These are phyloP conservation scores for Annulohypoxylon maeteangense DNA, from an alignment of 495 filamentous ascomycete genomes.

Conservation along the genomic window DNA sequence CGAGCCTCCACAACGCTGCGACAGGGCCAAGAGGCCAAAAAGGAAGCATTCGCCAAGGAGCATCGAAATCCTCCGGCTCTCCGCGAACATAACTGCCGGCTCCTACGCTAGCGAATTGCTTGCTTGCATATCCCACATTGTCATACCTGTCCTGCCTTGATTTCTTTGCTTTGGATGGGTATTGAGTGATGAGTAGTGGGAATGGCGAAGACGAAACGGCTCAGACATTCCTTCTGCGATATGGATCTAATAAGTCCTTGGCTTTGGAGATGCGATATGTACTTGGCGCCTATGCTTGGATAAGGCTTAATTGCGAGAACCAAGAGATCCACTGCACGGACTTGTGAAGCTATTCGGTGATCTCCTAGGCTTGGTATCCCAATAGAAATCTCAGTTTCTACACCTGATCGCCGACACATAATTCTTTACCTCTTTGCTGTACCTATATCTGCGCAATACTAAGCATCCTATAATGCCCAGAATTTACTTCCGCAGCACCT, in stretches of 20 bases:
- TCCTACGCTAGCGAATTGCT: neutral
- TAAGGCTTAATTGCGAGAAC: neutral
- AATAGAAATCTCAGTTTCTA: neutral
- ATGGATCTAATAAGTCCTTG: neutral
- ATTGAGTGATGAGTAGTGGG: neutral
- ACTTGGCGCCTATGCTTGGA: neutral
- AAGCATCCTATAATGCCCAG: neutral
- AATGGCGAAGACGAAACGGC: neutral
- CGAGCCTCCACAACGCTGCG: conserved; percentile 16
- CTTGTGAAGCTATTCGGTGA: neutral
- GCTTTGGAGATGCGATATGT: neutral
- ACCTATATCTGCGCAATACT: neutral
- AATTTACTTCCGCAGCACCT: neutral
- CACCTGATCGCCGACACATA: neutral
- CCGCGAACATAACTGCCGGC: conserved; percentile 13
- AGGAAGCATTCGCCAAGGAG: conserved; percentile 36
- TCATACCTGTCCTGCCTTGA: neutral
- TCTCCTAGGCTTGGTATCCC: neutral
- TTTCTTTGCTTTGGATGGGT: neutral
- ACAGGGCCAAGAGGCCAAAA: conserved; percentile 32
- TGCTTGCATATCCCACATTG: conserved; percentile 1
- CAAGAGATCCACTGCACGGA: neutral
- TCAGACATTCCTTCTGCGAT: conserved; percentile 1
- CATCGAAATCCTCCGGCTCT: conserved; percentile 18
- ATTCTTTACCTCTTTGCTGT: neutral